These are phyloP conservation scores for Arthroderma sp. DNA, from an alignment of 2,329 filamentous ascomycete species.

Conservation along the genomic window DNA sequence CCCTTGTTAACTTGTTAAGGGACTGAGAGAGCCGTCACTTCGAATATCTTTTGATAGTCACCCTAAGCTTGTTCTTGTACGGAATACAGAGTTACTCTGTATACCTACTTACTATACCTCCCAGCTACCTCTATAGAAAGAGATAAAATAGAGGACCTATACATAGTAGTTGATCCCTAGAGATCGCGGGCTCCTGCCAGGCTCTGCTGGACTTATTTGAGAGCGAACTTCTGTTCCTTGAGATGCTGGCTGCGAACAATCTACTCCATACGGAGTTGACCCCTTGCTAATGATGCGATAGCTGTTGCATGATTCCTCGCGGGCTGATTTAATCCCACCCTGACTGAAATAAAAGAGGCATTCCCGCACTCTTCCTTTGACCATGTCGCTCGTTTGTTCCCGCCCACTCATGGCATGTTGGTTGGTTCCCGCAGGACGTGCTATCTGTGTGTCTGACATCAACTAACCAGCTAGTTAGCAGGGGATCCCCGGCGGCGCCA, in stretches of 20 bases:
- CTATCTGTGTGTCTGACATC: neutral
- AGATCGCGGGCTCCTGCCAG: neutral
- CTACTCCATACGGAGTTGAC: neutral
- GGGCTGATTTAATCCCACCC: neutral
- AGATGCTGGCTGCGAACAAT: neutral
- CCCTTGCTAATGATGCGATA: neutral
- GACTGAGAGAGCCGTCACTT: neutral
- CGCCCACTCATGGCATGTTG: neutral
- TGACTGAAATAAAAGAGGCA: neutral
- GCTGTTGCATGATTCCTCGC: neutral
- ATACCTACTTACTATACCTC: too few species aligned
- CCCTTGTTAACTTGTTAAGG: too few species aligned
- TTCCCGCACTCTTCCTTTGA: neutral
- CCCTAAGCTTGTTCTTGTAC: too few species aligned
- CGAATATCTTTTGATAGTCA: too few species aligned
- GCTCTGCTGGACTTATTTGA: neutral
- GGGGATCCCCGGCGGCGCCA: neutral
- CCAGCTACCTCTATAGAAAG: neutral
- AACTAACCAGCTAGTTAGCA: neutral
- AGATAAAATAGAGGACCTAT: neutral
- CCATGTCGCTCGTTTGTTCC: neutral
- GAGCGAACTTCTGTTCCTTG: too few species aligned
- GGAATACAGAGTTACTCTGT: neutral
- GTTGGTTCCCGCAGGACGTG: neutral
- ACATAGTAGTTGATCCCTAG: too few species aligned